Conservation (phyloP, 345 rosid genomes). For the Psidium guajava region DNA sequence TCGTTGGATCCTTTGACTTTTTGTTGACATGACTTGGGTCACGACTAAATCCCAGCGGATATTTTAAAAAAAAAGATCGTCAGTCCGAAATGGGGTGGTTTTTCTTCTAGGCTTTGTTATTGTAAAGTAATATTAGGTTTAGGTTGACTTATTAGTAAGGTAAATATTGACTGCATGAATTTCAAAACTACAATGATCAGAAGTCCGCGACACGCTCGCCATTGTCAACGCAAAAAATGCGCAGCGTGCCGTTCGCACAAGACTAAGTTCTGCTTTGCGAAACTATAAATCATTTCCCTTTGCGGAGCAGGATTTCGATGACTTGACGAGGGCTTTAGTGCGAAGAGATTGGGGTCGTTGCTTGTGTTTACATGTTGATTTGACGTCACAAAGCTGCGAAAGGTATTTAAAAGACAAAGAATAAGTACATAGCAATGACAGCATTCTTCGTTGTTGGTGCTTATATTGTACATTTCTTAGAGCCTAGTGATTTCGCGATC, state of each 20-base stretch:
- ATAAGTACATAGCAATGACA: too few relatives aligned
- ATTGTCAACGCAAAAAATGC: not conserved
- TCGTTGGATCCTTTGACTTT: not conserved
- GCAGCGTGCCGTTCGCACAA: not conserved
- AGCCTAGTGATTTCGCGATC: too few relatives aligned
- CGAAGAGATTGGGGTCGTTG: not conserved
- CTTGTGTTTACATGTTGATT: not conserved
- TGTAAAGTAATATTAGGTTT: not conserved
- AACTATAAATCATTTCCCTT: not conserved
- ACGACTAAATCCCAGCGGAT: not conserved
- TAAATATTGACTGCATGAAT: not conserved
- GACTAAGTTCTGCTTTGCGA: not conserved
- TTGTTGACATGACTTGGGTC: not conserved
- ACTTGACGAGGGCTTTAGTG: not conserved
- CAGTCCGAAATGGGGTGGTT: not conserved
- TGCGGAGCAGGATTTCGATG: not conserved
- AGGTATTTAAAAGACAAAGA: too few relatives aligned
- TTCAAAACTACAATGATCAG: not conserved
- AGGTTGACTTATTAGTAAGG: not conserved
- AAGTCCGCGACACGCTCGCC: not conserved
- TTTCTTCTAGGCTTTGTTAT: not conserved
- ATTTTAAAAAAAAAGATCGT: not conserved
- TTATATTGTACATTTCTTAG: not conserved
- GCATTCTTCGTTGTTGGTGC: not conserved
- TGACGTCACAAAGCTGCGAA: too few relatives aligned